Evolutionary conservation across 2,329 filamentous ascomycete species (phyloP), one percentile per base, ranked within the genome.

Genomic region (Aspergillus eucalypticola): DNA sequence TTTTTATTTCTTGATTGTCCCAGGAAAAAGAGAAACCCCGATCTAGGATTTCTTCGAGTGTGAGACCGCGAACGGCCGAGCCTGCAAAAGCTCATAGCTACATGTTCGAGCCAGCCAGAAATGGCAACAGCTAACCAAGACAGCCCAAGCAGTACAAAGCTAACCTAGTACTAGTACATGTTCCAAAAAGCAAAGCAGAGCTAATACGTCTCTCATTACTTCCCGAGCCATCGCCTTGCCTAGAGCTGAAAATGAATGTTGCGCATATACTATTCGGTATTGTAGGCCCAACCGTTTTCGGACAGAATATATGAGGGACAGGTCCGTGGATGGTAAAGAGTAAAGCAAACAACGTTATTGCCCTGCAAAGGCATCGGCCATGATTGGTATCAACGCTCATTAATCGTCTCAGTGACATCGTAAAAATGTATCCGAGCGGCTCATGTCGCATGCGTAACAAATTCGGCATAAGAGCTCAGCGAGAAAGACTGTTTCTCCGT

Each of bases 401-500:
- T 32, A 49, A 53, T 49, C 58, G 42, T 59, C 48, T 27, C 53
- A 39, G 21, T 29, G 38, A 41, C 19, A 56, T 60, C 44, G 49
- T 59, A 35, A 56, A 41, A 15, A 54, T 57, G 50, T 54, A 35
- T 15, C 19, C 11, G 42, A 29, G 50, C n/a, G 11, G 19, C 42
- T 21, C 42, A 44, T 23, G 29, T 23, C 48, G 39, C 32, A 53
- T 23, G 35, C 44, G 42, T 15, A 44, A 21, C 17, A n/a, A 29
- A 3, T 19, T 11, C 17, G 4, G 35, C 19, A 38, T 56, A 23
- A 59, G 39, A 17, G 21, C 21, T 59, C 53, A 59, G 5, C 54
- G 58, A 10, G 60, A 55, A 15, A 64, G n/a, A 42, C 65, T 66
- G 64, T 74, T 75, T 52, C 70, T 67, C 52, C 71, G 72, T 3